These are phyloP conservation scores for Dunaliella sp. DNA, from an alignment of 139 green algal genomes.

Conservation along the genomic window DNA sequence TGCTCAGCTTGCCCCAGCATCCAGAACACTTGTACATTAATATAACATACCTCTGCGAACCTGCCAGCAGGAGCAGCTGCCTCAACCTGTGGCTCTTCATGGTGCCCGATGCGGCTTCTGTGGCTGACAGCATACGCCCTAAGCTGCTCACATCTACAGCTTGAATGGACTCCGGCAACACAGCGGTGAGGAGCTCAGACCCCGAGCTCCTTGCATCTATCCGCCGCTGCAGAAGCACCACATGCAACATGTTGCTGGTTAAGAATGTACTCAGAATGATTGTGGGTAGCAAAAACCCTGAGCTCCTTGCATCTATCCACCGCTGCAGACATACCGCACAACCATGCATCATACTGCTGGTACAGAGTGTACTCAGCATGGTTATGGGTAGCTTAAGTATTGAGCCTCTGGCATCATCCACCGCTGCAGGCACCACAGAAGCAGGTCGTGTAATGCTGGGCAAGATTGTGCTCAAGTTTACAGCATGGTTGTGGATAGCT, in stretches of 20 bases:
- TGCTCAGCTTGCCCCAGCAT: too few relatives aligned
- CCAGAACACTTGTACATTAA: too few relatives aligned
- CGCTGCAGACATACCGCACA: too few relatives aligned
- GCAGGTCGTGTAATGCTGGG: too few relatives aligned
- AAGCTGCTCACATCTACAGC: conserved; percentile 28
- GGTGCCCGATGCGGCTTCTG: conserved; percentile 22
- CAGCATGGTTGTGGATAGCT: too few relatives aligned
- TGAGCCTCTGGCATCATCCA: conserved; percentile 27
- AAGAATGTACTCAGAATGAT: too few relatives aligned
- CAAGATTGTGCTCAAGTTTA: too few relatives aligned
- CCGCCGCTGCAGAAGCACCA: too few relatives aligned
- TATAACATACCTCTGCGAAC: conserved; percentile 31
- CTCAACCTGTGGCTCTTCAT: conserved; percentile 36
- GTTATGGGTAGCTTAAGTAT: conserved; percentile 27
- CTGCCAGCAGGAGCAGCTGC: conserved; percentile 54
- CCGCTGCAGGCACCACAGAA: too few relatives aligned
- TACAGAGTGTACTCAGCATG: too few relatives aligned
- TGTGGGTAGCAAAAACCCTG: conserved; percentile 27
- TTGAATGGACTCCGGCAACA: conserved; percentile 33
- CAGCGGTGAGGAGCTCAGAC: conserved; percentile 22
- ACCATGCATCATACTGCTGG: too few relatives aligned
- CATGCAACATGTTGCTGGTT: too few relatives aligned
- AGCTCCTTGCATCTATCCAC: conserved; percentile 27
- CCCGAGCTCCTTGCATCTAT: conserved; percentile 29
- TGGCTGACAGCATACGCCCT: conserved; percentile 22